Percentiles rank a stretch among this genome's conserved stretches.
Conservation (phyloP, 2,329 filamentous ascomycete genomes). For the Monilinia fructigena region DNA sequence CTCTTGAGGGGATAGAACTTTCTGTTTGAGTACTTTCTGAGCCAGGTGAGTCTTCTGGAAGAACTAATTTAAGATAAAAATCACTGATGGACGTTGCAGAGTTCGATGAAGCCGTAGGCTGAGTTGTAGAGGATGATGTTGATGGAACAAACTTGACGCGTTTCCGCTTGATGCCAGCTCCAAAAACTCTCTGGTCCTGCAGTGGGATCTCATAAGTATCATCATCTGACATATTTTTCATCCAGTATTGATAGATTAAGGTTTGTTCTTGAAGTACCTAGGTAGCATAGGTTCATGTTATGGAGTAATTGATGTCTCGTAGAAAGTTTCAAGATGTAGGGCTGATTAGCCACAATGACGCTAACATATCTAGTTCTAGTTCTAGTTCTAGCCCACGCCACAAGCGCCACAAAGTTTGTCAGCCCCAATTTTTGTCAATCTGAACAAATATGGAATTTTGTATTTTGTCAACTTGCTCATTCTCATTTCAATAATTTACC, state of each 20-base stretch:
- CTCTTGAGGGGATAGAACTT: background rate
- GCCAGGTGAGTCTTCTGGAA: conserved; percentile 39
- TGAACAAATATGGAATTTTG: conserved; percentile 21
- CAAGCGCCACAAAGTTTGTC: conserved; percentile 16
- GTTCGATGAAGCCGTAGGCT: conserved; percentile 36
- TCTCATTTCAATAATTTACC: background rate
- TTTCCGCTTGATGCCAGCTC: conserved; percentile 61
- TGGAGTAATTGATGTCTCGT: background rate
- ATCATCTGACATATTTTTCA: conserved; percentile 45
- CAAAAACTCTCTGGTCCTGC: conserved; percentile 58
- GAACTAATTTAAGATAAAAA: conserved; percentile 65
- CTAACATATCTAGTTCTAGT: background rate
- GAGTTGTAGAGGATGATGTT: conserved; percentile 33
- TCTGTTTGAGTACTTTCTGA: background rate
- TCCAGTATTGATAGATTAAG: background rate
- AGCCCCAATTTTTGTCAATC: conserved; percentile 12
- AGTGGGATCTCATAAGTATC: conserved; percentile 58
- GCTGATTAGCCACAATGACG: conserved; percentile 9
- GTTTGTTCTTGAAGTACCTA: background rate
- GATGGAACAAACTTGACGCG: conserved; percentile 56
- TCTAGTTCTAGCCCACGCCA: conserved; percentile 4
- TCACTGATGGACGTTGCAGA: conserved; percentile 45
- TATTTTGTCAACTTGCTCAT: background rate
- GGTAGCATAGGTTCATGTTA: conserved; percentile 1
- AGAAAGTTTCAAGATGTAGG: background rate